phyloP scores from a whole-genome alignment of 1,139 yeast genomes.

The Geotrichum restrictum region DNA sequence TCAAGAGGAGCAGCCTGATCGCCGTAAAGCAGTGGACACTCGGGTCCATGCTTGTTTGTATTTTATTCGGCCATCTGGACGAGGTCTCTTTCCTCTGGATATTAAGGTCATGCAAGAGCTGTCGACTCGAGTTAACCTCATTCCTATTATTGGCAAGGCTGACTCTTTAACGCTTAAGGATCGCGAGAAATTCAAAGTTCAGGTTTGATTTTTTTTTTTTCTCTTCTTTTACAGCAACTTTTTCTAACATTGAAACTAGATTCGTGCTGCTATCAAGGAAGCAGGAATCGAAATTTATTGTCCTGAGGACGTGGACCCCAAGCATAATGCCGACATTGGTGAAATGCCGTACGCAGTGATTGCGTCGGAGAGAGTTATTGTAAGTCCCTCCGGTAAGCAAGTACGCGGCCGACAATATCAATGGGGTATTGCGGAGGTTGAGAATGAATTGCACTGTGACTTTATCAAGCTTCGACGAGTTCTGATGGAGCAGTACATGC shows the following conservation, averaged over 20 bases:
- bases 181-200: constrained; percentile 42
- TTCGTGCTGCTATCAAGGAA: constrained; percentile 45
- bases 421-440: constrained; percentile 76
- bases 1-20: constrained; percentile 69
- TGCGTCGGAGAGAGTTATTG: constrained; percentile 43
- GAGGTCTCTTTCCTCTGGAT: constrained; percentile 57
- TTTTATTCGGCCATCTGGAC: constrained; percentile 56
- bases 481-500: constrained; percentile 59
- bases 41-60: constrained; percentile 77
- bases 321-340: constrained; percentile 11
- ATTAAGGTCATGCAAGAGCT: constrained; percentile 65
- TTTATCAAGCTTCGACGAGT: constrained; percentile 54
- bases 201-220: constrained; percentile 8
- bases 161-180: constrained; percentile 55
- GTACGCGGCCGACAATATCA: constrained; percentile 63
- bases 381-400: constrained; percentile 37
- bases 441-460: constrained; percentile 63
- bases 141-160: constrained; percentile 73
- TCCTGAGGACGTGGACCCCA: constrained; percentile 44
- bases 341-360: constrained; percentile 60
- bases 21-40: constrained; percentile 49
- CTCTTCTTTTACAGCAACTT: background rate
- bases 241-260: constrained; percentile 24
- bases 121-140: constrained; percentile 60
- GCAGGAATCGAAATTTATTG: constrained; percentile 58